These are phyloP conservation scores for Phylloporus arenicola DNA, from an alignment of 768 basidiomycete genomes.

Conservation along the genomic window DNA sequence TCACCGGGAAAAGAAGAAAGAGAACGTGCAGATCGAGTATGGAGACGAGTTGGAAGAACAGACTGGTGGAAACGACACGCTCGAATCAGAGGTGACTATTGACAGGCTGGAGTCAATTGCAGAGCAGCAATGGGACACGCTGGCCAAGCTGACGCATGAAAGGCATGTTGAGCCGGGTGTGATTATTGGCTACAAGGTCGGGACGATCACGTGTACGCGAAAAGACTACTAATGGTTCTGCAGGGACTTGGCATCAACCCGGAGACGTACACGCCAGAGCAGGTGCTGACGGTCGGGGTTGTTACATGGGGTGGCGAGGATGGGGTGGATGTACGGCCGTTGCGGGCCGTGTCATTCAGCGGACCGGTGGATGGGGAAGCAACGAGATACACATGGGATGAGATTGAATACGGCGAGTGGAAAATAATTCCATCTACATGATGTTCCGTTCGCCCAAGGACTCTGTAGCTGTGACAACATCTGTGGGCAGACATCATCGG, in stretches of 20 bases:
- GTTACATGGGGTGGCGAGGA: constrained; percentile 25
- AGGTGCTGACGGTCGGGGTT: constrained; percentile 43
- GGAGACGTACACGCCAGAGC: constrained; percentile 54
- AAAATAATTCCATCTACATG: not conserved
- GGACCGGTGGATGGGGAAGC: constrained; percentile 22
- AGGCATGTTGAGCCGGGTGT: constrained; percentile 27
- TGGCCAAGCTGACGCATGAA: constrained; percentile 20
- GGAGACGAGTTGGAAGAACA: no score
- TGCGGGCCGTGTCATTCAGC: constrained; percentile 26
- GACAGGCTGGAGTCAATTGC: constrained; percentile 10
- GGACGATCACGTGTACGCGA: not conserved
- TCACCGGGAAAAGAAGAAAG: no score
- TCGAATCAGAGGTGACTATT: not conserved
- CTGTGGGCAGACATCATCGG: no score
- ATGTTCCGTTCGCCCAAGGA: not conserved
- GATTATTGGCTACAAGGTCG: constrained; percentile 49
- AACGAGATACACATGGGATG: constrained; percentile 8
- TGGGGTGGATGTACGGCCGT: constrained; percentile 12
- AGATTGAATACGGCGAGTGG: constrained; percentile 24
- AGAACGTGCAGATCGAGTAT: no score
- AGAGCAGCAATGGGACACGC: constrained; percentile 14
- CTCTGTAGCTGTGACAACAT: no score
- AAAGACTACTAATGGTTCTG: not conserved
- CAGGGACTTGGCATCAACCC: constrained; percentile 60
- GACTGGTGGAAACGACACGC: no score